phyloP scores from a whole-genome alignment of 208 protist genomes.

The Lotmaria passim region DNA sequence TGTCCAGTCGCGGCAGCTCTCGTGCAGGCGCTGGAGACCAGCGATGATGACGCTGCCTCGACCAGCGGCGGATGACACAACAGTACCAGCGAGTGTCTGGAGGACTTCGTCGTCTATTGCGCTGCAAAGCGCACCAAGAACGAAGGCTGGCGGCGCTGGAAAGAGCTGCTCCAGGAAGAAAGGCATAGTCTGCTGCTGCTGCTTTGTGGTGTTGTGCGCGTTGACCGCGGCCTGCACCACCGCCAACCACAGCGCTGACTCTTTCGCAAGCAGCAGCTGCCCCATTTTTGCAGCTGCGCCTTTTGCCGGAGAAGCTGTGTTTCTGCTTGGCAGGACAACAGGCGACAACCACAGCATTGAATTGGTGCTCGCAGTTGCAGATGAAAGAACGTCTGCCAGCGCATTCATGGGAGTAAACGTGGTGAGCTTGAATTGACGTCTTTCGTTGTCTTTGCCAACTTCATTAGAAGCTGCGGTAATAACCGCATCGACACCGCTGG shows the following conservation, averaged over 20 bases:
- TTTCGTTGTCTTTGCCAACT: too few species aligned
- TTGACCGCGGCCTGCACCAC: conserved; percentile 24
- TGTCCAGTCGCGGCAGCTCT: too few species aligned
- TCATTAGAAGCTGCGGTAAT: too few species aligned
- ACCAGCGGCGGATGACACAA: background rate
- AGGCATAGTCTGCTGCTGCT: background rate
- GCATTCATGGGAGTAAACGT: background rate
- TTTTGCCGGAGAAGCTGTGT: background rate
- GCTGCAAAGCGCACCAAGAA: conserved; percentile 4
- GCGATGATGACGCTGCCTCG: background rate
- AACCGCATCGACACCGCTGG: background rate
- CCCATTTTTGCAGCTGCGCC: background rate
- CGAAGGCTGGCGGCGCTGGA: conserved; percentile 3
- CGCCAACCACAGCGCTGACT: conserved; percentile 18
- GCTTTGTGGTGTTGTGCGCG: background rate
- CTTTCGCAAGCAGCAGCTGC: background rate
- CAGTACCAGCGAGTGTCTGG: background rate
- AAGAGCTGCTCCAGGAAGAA: conserved; percentile 7
- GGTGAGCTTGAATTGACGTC: too few species aligned
- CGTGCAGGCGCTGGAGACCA: background rate
- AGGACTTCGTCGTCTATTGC: background rate
- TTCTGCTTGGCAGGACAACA: background rate
- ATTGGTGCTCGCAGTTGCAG: conserved; percentile 23
- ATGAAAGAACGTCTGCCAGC: background rate
- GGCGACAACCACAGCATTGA: conserved; percentile 26